phyloP scores from a whole-genome alignment of 2,329 filamentous ascomycete genomes.

The Pezicula radicicola region DNA sequence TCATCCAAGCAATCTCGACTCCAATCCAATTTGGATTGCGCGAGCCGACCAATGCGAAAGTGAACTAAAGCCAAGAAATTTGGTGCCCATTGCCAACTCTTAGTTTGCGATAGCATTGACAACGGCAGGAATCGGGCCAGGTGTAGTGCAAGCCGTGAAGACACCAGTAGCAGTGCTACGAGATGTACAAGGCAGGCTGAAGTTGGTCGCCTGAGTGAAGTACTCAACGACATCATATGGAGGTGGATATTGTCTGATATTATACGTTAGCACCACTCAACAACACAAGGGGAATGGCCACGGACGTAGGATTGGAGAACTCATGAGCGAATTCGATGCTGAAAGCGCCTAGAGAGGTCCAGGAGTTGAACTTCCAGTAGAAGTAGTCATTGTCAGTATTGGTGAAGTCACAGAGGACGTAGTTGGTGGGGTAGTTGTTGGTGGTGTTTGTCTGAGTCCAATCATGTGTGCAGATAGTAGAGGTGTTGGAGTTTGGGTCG shows the following conservation, averaged over 20 bases:
- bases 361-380: slow-evolving; percentile 18
- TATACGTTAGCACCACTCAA: slow-evolving; percentile 1
- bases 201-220: slow-evolving; percentile 7
- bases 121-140: neutral
- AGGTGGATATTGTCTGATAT: slow-evolving; percentile 15
- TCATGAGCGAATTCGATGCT: slow-evolving; percentile 16
- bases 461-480: slow-evolving; percentile 17
- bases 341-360: slow-evolving; percentile 13
- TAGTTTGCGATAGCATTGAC: neutral
- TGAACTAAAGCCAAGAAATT: too few species aligned
- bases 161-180: neutral
- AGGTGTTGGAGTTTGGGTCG: slow-evolving; percentile 26
- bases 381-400: slow-evolving; percentile 12
- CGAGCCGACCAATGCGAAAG: neutral
- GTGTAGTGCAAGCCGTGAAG: neutral
- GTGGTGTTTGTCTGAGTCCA: slow-evolving; percentile 15
- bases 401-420: slow-evolving; percentile 10
- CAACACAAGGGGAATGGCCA: neutral
- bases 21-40: neutral
- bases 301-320: slow-evolving; percentile 20
- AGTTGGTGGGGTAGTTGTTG: slow-evolving; percentile 11
- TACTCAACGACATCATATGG: slow-evolving; percentile 17
- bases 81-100: neutral
- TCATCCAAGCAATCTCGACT: too few species aligned
- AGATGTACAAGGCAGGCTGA: slow-evolving; percentile 1